phyloP scores from a whole-genome alignment of 805 yeast genomes.

The Wickerhamiella siamensis region DNA sequence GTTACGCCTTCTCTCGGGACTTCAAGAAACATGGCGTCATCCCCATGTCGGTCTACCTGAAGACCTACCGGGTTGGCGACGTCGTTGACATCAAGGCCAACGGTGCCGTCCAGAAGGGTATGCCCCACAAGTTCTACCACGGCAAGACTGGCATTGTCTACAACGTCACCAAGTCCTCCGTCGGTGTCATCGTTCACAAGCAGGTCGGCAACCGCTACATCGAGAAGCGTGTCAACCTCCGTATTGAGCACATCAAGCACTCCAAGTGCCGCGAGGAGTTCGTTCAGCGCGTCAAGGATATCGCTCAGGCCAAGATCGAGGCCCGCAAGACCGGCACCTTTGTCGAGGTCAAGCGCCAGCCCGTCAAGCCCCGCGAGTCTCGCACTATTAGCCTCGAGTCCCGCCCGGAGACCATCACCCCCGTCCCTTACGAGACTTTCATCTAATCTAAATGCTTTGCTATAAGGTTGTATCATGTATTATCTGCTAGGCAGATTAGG shows the following conservation, averaged over 20 bases:
- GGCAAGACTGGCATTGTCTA: slow-evolving; percentile 99
- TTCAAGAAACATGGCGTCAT: slow-evolving; percentile 94
- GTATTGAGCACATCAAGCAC: slow-evolving; percentile 98
- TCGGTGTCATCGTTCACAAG: slow-evolving; percentile 97
- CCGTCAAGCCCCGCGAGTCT: slow-evolving; percentile 93
- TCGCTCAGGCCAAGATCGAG: slow-evolving; percentile 84
- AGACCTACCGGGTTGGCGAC: slow-evolving; percentile 97
- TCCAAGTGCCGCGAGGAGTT: slow-evolving; percentile 99
- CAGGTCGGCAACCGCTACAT: slow-evolving; percentile 97
- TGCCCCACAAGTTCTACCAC: slow-evolving; percentile 99
- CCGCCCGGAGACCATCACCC: slow-evolving; percentile 94
- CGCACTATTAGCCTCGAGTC: slow-evolving; percentile 72
- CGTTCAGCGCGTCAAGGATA: slow-evolving; percentile 94
- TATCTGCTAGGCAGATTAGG: background rate
- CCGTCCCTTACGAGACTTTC: slow-evolving; percentile 99
- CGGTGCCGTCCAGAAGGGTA: slow-evolving; percentile 98
- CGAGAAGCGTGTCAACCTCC: slow-evolving; percentile 96
- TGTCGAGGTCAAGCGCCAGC: slow-evolving; percentile 93
- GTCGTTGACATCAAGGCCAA: slow-evolving; percentile 99
- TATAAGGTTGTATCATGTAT: slow-evolving; percentile 2
- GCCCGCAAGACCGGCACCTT: slow-evolving; percentile 90
- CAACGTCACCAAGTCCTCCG: slow-evolving; percentile 98
- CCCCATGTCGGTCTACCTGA: slow-evolving; percentile 92
- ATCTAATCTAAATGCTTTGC: slow-evolving; percentile 41
- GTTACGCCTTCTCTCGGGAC: slow-evolving; percentile 99